Evolutionary conservation across 345 rosid species (phyloP).

Genomic region (Tarenaya hassleriana): DNA sequence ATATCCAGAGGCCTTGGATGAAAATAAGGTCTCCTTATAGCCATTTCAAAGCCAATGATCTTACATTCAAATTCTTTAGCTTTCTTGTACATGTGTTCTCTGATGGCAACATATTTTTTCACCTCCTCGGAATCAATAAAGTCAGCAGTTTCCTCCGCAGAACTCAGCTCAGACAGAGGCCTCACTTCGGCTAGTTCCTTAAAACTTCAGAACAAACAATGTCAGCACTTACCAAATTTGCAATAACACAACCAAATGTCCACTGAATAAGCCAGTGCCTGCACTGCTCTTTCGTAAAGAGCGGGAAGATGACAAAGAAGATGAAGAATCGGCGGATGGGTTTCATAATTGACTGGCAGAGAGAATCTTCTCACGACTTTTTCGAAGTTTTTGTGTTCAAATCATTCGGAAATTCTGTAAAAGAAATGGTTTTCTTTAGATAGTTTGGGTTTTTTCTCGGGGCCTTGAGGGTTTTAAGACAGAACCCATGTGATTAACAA

Average conservation of each 20-base stretch:
- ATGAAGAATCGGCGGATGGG: conserved; percentile 4
- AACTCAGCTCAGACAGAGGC: conserved; percentile 73
- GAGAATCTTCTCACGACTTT: conserved; percentile 6
- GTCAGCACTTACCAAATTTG: no score
- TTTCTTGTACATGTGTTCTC: conserved; percentile 89
- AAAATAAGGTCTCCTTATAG: conserved; percentile 96
- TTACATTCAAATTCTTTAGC: conserved; percentile 93
- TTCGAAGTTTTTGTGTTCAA: not conserved
- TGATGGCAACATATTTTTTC: conserved; percentile 72
- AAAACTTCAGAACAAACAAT: conserved; percentile 46
- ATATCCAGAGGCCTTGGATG: conserved; percentile 86
- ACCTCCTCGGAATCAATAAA: conserved; percentile 80
- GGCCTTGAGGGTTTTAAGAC: conserved; percentile 19
- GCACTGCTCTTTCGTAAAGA: no score
- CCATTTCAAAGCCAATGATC: conserved; percentile 89
- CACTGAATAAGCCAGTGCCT: no score
- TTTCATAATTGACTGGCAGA: conserved; percentile 20
- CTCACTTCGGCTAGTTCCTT: conserved; percentile 73
- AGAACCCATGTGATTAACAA: not conserved
- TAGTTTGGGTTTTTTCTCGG: conserved; percentile 15
- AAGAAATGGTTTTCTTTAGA: conserved; percentile 13
- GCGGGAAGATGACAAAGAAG: conserved; percentile 15
- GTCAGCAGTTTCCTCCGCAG: conserved; percentile 66
- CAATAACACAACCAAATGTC: no score
- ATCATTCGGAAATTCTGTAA: not conserved